Evolutionary conservation across 2,329 filamentous ascomycete genomes (phyloP).

Genomic region (Microdochium nivale): DNA sequence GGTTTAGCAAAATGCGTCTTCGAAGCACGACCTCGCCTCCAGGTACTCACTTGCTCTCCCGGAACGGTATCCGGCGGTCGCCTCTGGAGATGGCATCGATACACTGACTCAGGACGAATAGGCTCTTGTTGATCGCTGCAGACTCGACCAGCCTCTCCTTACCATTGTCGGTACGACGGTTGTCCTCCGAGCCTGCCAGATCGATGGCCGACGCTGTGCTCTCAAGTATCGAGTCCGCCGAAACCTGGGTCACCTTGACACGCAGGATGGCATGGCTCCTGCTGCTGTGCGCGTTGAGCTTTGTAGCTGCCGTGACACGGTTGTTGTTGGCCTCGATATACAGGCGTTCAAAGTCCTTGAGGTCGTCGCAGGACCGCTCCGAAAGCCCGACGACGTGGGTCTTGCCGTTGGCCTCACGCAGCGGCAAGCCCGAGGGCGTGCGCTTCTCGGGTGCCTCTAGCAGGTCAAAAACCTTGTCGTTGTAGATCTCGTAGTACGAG

Average conservation of each 20-base stretch:
- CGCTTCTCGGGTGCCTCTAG: constrained; percentile 85
- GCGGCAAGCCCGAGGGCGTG: constrained; percentile 67
- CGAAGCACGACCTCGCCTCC: background rate
- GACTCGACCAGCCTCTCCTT: constrained; percentile 91
- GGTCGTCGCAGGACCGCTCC: constrained; percentile 69
- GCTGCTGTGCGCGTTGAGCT: constrained; percentile 86
- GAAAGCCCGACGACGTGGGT: constrained; percentile 81
- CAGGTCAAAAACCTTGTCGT: constrained; percentile 88
- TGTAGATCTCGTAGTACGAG: constrained; percentile 96
- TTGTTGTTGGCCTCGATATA: constrained; percentile 92
- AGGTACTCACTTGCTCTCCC: constrained; percentile 62
- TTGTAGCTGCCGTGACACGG: constrained; percentile 80
- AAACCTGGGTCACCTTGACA: constrained; percentile 77
- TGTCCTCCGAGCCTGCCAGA: constrained; percentile 91
- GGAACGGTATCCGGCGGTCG: constrained; percentile 75
- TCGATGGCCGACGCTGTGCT: constrained; percentile 92
- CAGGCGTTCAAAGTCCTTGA: constrained; percentile 83
- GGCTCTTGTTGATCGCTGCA: constrained; percentile 92
- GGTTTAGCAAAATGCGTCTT: background rate
- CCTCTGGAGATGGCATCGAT: constrained; percentile 83
- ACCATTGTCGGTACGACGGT: constrained; percentile 85
- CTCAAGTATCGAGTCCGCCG: constrained; percentile 56
- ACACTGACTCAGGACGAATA: constrained; percentile 90
- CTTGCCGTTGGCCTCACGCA: constrained; percentile 79
- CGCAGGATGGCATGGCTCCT: constrained; percentile 85